Base-by-base conservation (phyloP, 352 stramenopile genomes). In the Blastocystis sp. region DNA sequence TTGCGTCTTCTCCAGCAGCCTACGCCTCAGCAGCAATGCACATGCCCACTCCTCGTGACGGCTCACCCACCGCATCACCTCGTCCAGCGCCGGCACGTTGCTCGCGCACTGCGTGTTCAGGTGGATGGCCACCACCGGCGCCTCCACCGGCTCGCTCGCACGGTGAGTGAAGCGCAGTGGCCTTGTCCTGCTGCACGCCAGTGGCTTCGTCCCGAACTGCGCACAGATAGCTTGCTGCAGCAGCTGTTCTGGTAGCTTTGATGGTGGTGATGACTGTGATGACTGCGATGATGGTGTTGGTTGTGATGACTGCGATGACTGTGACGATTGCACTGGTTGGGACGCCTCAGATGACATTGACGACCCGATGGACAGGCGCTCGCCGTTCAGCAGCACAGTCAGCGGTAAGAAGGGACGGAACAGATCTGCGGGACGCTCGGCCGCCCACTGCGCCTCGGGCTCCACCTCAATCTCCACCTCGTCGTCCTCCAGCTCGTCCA, bases 401-500 rank as follows among this genome's bases (percentile, higher is more conserved):
- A 52, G 38, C n/a, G 66, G 66, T 9, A 76, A 21, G 48, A 76
- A 38, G 1, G 21, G 28, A 28, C 40, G 38, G 19, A 76, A 56
- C 10, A 76, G 10, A 5, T 34, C 5, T 56, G 21, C 7, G 2
- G 41, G 14, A 17, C 9, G 21, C 2, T 21, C 14, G 19, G 19
- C 7, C 19, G 38, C 23, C 38, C 11, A 23, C 19, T 41, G 2
- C 2, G n/a, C 41, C 59, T 81, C 71, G 1, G 41, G 11, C 4
- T 43, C 48, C 9, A 64, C n/a, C 23, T 81, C 71, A 43, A 59
- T 40, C 5, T 62, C 53, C 4, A 81, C 5, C 41, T 40, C 9
- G 14, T 19, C 17, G 14, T 81, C 71, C 40, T 81, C 71, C 21
- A 56, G 14, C 5, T 77, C 67, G 5, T 79, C 69, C 23, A 41